These are phyloP conservation scores for Arabidopsis arenosa DNA, from an alignment of 345 rosid species.

Conservation along the genomic window DNA sequence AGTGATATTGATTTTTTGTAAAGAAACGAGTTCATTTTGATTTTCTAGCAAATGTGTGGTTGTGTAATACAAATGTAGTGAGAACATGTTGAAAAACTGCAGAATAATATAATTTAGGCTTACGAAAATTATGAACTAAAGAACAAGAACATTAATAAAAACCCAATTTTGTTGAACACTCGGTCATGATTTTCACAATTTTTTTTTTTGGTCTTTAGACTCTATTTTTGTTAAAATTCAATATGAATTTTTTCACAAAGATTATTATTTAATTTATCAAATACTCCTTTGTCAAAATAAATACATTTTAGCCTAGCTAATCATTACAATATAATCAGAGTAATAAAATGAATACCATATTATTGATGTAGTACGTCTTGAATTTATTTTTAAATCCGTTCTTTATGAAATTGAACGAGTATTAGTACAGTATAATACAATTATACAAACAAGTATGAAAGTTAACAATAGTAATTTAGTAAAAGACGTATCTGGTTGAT, in stretches of 20 bases:
- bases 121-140: neutral
- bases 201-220: too few species aligned
- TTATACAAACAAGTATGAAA: too few species aligned
- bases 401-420: too few species aligned
- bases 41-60: constrained; percentile 18
- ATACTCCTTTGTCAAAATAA: neutral
- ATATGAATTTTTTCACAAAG: neutral
- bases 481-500: too few species aligned
- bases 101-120: neutral
- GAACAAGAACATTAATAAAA: neutral
- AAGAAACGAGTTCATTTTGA: constrained; percentile 17
- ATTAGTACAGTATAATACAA: too few species aligned
- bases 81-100: neutral
- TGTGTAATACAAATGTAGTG: constrained; percentile 32
- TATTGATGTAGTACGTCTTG: too few species aligned
- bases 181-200: neutral
- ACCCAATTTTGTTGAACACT: neutral
- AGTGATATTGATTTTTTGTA: constrained; percentile 30
- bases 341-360: too few species aligned
- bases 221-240: too few species aligned
- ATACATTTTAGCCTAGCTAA: neutral
- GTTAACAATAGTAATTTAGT: too few species aligned
- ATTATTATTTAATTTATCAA: too few species aligned
- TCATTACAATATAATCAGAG: neutral
- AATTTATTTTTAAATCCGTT: too few species aligned